A percentile compares a stretch with the other conserved stretches of the same genome.
These are phyloP conservation scores for Fragilaria crotonensis DNA, from an alignment of 108 stramenopile genomes.

Conservation along the genomic window DNA sequence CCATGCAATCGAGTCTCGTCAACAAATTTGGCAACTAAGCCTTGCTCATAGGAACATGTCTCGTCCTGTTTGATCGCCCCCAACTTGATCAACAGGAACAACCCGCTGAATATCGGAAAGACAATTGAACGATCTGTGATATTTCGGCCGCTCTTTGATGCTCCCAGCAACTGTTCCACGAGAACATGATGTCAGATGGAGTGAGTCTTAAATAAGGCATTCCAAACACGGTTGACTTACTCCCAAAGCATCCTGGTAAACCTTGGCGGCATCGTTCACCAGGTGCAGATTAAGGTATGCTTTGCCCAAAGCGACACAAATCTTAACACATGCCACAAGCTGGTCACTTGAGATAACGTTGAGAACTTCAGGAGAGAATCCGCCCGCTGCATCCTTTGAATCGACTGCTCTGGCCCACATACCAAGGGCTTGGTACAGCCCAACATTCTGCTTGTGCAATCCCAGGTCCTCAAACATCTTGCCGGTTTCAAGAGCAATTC, in stretches of 20 bases:
- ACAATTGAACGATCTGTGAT: slow-evolving; percentile 37
- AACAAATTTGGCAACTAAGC: slow-evolving; percentile 41
- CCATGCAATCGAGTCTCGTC: slow-evolving; percentile 42
- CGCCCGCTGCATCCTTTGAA: not conserved
- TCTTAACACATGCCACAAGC: not conserved
- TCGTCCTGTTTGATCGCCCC: slow-evolving; percentile 5
- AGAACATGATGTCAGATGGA: not conserved
- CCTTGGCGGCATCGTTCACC: slow-evolving; percentile 1
- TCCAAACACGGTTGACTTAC: not conserved
- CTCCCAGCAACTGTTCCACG: not conserved
- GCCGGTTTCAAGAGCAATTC: slow-evolving; percentile 38
- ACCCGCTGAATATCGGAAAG: slow-evolving; percentile 55
- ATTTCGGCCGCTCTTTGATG: not conserved
- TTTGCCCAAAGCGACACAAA: not conserved
- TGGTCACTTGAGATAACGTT: not conserved
- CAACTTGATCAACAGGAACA: slow-evolving; percentile 35
- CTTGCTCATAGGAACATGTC: slow-evolving; percentile 23
- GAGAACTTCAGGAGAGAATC: not conserved
- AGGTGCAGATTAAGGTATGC: not conserved
- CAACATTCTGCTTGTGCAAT: slow-evolving; percentile 8
- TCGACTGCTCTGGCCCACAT: not conserved
- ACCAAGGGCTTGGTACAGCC: slow-evolving; percentile 5
- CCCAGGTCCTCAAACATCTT: slow-evolving; percentile 12
- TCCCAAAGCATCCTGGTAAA: slow-evolving; percentile 5
- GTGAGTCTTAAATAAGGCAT: not conserved